Evolutionary conservation across 2,329 filamentous ascomycete genomes (phyloP).

Genomic region (Pezicula radicicola): DNA sequence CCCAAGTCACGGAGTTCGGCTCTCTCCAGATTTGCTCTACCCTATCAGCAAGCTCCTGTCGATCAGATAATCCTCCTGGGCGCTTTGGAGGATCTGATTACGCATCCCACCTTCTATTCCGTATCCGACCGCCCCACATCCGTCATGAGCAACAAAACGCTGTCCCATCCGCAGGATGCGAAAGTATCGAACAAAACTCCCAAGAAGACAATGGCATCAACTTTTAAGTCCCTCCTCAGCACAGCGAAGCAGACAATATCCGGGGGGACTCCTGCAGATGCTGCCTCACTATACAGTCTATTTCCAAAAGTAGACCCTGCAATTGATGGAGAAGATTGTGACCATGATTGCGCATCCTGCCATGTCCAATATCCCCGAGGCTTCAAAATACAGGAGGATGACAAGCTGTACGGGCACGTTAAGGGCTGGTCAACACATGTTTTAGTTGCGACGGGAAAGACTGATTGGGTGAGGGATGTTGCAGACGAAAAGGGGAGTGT

Average conservation of each 20-base stretch:
- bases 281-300: constrained; percentile 37
- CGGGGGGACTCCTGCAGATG: constrained; percentile 18
- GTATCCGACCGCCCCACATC: not conserved
- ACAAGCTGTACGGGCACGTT: constrained; percentile 80
- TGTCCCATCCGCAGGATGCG: not conserved
- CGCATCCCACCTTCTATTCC: not conserved
- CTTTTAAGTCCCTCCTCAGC: constrained; percentile 23
- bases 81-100: not conserved
- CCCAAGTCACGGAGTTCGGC: too few species aligned
- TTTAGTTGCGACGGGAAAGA: constrained; percentile 91
- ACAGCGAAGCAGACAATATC: constrained; percentile 21
- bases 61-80: not conserved
- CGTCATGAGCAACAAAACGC: constrained; percentile 5
- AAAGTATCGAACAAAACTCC: not conserved
- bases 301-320: constrained; percentile 74
- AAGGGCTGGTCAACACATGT: constrained; percentile 88
- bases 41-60: not conserved
- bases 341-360: constrained; percentile 83
- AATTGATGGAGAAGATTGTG: constrained; percentile 83
- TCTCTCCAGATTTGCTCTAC: not conserved
- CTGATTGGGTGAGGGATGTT: constrained; percentile 90
- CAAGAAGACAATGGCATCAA: constrained; percentile 16
- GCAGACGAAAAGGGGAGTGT: constrained; percentile 82
- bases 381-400: constrained; percentile 72
- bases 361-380: constrained; percentile 69